A percentile compares a stretch with the other conserved stretches of the same genome.
Evolutionary conservation across 495 filamentous ascomycete genomes (phyloP).

Genomic region (Aspergillus wentii): DNA sequence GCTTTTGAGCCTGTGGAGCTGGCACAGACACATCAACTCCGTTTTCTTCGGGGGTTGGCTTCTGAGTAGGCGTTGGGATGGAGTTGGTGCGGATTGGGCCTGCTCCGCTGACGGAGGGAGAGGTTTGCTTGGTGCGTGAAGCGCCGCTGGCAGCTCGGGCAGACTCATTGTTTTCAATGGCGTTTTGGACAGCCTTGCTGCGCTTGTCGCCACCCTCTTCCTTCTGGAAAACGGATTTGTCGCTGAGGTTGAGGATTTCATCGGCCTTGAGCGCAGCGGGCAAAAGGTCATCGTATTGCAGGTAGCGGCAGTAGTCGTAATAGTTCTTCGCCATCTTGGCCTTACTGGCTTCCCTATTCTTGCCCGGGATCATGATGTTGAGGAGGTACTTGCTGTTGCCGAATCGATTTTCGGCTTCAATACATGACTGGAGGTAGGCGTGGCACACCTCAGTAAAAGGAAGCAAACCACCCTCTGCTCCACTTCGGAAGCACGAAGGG

Average conservation of each 20-base stretch:
- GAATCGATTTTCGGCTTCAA: constrained; percentile 78
- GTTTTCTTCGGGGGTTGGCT: constrained; percentile 14
- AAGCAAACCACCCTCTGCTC: constrained; percentile 58
- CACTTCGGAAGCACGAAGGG: constrained; percentile 69
- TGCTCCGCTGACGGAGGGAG: constrained; percentile 15
- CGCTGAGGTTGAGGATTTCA: constrained; percentile 51
- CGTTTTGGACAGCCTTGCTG: constrained; percentile 47
- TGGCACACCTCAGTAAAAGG: constrained; percentile 71
- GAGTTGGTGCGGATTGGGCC: constrained; percentile 40
- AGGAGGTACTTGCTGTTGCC: constrained; percentile 90
- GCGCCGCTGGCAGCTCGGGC: constrained; percentile 39
- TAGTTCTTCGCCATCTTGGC: constrained; percentile 61
- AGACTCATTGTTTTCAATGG: constrained; percentile 44
- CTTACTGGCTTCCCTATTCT: constrained; percentile 50
- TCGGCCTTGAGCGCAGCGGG: constrained; percentile 59
- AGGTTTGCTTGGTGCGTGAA: constrained; percentile 23
- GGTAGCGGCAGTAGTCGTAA: constrained; percentile 51
- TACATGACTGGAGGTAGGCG: constrained; percentile 62
- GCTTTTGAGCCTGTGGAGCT: constrained; percentile 17
- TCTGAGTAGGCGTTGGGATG: constrained; percentile 22
- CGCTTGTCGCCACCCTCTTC: constrained; percentile 26
- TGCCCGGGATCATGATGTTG: constrained; percentile 80
- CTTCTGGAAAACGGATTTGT: constrained; percentile 29
- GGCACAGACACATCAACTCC: constrained; percentile 14
- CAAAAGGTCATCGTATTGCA: constrained; percentile 58